Base-by-base conservation (phyloP, 306 rosid species). In the Gynostemma pentaphyllum region DNA sequence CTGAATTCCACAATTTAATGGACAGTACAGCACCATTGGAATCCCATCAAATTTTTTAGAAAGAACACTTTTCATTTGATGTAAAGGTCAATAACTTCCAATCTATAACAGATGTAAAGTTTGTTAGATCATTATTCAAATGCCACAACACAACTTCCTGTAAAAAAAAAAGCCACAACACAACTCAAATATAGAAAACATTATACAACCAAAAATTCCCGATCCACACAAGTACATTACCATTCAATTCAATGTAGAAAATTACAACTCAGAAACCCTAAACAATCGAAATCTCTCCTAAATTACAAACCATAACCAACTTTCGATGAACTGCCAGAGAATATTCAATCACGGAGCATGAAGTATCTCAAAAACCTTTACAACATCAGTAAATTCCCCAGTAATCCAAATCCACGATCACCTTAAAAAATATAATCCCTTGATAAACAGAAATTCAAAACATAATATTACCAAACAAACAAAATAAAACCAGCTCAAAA, bases 201-300 rank as follows among this genome's bases (percentile, higher is more conserved):
- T 29, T 23, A 60, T 39, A n/a, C n/a, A n/a, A 34, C 28, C 34
- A 34, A 19, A 21, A 22, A 22, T 21, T 12, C 19, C 47, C 46
- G 65, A 59, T 59, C 65, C 10, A 59, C 19, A 37, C 21, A 22
- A 61, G 4, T 19, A 61, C 21, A 15, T 12, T 13, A 15, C 12
- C 22, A 14, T 3, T 23, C 0, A 41, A 9, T 4, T 8, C 50
- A 40, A 50, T n/a, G n/a, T n/a, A n/a, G 9, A 40, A 61, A 61
- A 41, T 26, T 36, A 39, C 11, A 61, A 61, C 41, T 61, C 7
- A 41, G 50, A 61, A 61, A 61, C 66, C 66, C 66, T 61, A 61
- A 14, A 27, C 22, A 41, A 61, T 11, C 23, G 8, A 30, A 61
- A 61, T 60, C 32, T 39, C 32, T 61, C 66, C 36, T 27, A 23